These are phyloP conservation scores for Trichoderma orchidacearum DNA, from an alignment of 495 filamentous ascomycete genomes.

Conservation along the genomic window DNA sequence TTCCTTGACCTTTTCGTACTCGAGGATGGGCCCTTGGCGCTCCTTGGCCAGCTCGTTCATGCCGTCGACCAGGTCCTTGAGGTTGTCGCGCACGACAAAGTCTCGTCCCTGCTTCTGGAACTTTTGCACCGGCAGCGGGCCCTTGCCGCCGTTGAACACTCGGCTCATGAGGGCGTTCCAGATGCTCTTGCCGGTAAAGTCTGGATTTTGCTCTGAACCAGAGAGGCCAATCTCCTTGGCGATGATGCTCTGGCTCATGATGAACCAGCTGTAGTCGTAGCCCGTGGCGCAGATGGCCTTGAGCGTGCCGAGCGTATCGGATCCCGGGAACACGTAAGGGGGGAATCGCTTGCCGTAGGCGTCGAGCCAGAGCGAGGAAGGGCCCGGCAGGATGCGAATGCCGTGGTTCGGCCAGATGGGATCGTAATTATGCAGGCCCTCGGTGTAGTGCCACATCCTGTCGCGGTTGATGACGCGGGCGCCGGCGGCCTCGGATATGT, in stretches of 20 bases:
- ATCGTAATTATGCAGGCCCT: conserved; percentile 37
- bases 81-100: conserved; percentile 32
- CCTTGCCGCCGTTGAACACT: conserved; percentile 28
- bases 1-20: conserved; percentile 19
- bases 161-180: conserved; percentile 29
- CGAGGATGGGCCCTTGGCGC: conserved; percentile 20
- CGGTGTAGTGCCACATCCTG: conserved; percentile 42
- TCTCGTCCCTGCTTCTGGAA: conserved; percentile 36
- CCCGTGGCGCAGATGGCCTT: conserved; percentile 38
- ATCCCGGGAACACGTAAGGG: conserved; percentile 31
- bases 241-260: conserved; percentile 35
- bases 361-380: conserved; percentile 39
- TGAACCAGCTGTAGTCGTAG: conserved; percentile 42
- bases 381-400: conserved; percentile 34
- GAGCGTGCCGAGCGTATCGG: conserved; percentile 35
- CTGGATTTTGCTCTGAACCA: conserved; percentile 39
- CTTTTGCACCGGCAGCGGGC: conserved; percentile 30
- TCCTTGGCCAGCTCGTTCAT: conserved; percentile 33
- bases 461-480: conserved; percentile 35
- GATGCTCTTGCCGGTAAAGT: conserved; percentile 35
- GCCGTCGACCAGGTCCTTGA: conserved; percentile 27
- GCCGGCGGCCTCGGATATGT: conserved; percentile 28
- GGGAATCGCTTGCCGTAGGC: conserved; percentile 36
- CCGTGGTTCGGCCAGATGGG: conserved; percentile 38
- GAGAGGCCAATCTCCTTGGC: conserved; percentile 39